Evolutionary conservation across 2,329 filamentous ascomycete genomes (phyloP).

Genomic region (Ampelomyces quisqualis): DNA sequence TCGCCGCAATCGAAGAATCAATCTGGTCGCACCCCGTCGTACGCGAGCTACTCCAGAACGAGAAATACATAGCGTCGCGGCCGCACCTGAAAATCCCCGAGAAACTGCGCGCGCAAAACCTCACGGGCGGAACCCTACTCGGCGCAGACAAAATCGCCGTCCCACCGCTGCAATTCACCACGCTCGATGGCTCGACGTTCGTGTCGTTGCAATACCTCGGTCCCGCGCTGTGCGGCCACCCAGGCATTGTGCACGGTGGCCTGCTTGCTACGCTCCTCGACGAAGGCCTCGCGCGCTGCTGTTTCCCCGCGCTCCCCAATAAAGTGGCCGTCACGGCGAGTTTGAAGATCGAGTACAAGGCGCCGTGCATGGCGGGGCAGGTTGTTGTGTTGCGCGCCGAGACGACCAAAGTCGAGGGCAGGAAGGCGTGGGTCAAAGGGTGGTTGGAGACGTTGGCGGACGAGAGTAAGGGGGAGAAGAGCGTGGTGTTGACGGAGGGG

Average conservation of each 20-base stretch:
- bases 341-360: constrained; percentile 77
- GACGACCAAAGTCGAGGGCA: constrained; percentile 82
- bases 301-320: constrained; percentile 83
- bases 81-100: constrained; percentile 85
- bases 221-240: constrained; percentile 79
- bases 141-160: constrained; percentile 76
- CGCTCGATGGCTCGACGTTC: constrained; percentile 52
- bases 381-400: constrained; percentile 77
- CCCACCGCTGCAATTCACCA: constrained; percentile 73
- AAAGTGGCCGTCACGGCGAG: constrained; percentile 85
- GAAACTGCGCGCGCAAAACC: constrained; percentile 67
- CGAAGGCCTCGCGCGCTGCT: constrained; percentile 83
- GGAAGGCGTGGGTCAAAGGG: constrained; percentile 93
- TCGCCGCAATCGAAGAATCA: constrained; percentile 65
- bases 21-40: constrained; percentile 77
- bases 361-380: constrained; percentile 71
- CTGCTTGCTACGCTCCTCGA: constrained; percentile 90
- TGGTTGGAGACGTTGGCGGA: constrained; percentile 78
- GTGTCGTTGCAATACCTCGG: constrained; percentile 78
- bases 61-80: constrained; percentile 71
- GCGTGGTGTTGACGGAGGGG: constrained; percentile 74
- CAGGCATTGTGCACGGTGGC: constrained; percentile 87
- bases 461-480: constrained; percentile 63
- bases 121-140: constrained; percentile 78
- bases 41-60: constrained; percentile 64